Percentiles rank a stretch among this genome's conserved stretches.
Evolutionary conservation across 2,329 filamentous ascomycete species (phyloP).

Genomic region (Eurotiales sp.): DNA sequence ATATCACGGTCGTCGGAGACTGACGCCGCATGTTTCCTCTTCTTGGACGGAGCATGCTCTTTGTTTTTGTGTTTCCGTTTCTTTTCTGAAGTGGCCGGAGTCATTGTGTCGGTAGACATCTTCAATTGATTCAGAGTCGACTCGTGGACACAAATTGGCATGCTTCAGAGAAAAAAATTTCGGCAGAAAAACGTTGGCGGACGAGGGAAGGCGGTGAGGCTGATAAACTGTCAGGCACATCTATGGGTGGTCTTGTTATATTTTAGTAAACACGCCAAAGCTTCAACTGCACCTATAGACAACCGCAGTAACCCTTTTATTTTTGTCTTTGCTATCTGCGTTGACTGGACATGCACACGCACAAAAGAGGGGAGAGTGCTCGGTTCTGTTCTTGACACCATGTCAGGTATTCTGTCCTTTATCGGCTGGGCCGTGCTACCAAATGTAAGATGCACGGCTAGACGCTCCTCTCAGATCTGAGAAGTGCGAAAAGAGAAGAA

Average conservation of each 20-base stretch:
- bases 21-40: slow-evolving; percentile 28
- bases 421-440: slow-evolving; percentile 62
- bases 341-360: neutral
- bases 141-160: neutral
- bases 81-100: slow-evolving; percentile 27
- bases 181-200: slow-evolving; percentile 9
- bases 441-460: no score
- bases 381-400: slow-evolving; percentile 12
- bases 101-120: slow-evolving; percentile 39
- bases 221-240: no score
- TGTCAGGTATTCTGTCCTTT: slow-evolving; percentile 51
- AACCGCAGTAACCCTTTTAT: neutral
- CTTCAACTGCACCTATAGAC: neutral
- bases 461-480: no score
- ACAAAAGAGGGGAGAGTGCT: neutral
- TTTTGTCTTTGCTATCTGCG: neutral
- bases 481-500: no score
- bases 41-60: slow-evolving; percentile 42
- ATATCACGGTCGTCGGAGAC: neutral
- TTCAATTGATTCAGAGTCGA: slow-evolving; percentile 17
- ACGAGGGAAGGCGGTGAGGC: slow-evolving; percentile 3
- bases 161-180: neutral
- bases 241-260: no score
- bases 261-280: neutral
- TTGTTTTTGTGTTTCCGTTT: slow-evolving; percentile 46